A percentile compares a stretch with the other conserved stretches of the same genome.
These are phyloP conservation scores for Linnemannia hyalina DNA, from an alignment of 192 early-diverging fungal species.

Conservation along the genomic window DNA sequence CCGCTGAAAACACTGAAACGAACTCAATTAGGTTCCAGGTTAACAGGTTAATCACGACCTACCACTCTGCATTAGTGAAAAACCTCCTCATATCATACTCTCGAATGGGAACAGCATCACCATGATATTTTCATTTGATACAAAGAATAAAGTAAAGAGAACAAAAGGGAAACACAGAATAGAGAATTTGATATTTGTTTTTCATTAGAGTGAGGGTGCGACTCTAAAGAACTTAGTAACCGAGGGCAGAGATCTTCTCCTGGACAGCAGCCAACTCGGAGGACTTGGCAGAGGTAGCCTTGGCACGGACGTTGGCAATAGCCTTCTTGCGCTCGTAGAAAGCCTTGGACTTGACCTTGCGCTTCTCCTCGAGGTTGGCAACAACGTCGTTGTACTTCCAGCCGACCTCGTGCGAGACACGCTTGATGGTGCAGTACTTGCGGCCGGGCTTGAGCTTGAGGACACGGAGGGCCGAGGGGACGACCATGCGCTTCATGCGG, in stretches of 20 bases:
- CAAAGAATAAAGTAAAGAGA: background rate
- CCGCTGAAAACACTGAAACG: too few species aligned
- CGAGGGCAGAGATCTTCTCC: conserved; percentile 71
- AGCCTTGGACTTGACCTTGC: conserved; percentile 93
- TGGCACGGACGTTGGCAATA: conserved; percentile 73
- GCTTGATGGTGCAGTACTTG: conserved; percentile 97
- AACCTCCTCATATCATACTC: background rate
- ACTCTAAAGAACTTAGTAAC: conserved; percentile 63
- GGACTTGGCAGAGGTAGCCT: conserved; percentile 62
- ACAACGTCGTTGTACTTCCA: conserved; percentile 99
- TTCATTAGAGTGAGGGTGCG: conserved; percentile 23
- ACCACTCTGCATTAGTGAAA: too few species aligned
- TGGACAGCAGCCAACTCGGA: conserved; percentile 70
- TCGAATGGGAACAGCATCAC: background rate
- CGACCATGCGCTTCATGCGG: conserved; percentile 96
- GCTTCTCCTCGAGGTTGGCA: conserved; percentile 97
- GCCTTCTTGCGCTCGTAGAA: conserved; percentile 95
- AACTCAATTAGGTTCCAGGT: too few species aligned
- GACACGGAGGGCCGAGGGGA: conserved; percentile 97
- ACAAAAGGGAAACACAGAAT: background rate
- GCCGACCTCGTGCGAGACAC: conserved; percentile 95
- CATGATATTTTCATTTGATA: background rate
- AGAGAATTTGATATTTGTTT: conserved; percentile 5
- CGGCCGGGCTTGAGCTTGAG: conserved; percentile 96
- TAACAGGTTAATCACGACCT: too few species aligned